Percentiles rank a stretch among this genome's conserved stretches.
Conservation (phyloP, 768 basidiomycete species). For the Mycena epipterygia region DNA sequence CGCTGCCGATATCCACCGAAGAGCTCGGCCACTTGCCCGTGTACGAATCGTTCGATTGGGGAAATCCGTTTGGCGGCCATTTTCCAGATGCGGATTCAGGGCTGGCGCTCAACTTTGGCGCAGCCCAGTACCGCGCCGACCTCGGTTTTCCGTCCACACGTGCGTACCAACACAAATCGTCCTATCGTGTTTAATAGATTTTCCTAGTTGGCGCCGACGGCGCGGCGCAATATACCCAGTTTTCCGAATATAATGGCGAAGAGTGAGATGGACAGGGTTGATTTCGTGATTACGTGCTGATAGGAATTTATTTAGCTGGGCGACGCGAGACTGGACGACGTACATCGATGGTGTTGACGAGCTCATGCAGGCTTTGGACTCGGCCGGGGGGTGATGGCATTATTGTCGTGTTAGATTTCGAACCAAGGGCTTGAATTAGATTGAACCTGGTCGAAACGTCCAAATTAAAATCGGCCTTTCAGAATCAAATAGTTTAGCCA, state of each 20-base stretch:
- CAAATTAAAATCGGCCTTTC: too few relatives aligned
- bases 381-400: too few relatives aligned
- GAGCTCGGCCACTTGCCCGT: slow-evolving; percentile 59
- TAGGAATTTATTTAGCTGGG: slow-evolving; percentile 17
- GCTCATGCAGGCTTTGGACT: slow-evolving; percentile 11
- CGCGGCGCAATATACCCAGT: neutral
- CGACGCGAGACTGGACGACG: slow-evolving; percentile 25
- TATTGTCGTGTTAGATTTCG: too few relatives aligned
- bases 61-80: neutral
- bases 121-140: too few relatives aligned
- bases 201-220: neutral
- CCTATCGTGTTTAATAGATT: neutral
- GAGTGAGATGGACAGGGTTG: neutral
- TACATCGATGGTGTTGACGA: slow-evolving; percentile 10
- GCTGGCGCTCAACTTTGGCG: neutral
- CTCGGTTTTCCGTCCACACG: neutral
- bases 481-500: too few relatives aligned
- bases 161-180: neutral
- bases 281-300: neutral
- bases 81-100: too few relatives aligned
- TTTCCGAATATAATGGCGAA: neutral
- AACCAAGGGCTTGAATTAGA: too few relatives aligned
- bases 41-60: slow-evolving; percentile 40
- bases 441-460: too few relatives aligned
- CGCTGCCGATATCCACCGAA: slow-evolving; percentile 58